Conservation (phyloP, 768 basidiomycete genomes). For the Mycena crocata region DNA sequence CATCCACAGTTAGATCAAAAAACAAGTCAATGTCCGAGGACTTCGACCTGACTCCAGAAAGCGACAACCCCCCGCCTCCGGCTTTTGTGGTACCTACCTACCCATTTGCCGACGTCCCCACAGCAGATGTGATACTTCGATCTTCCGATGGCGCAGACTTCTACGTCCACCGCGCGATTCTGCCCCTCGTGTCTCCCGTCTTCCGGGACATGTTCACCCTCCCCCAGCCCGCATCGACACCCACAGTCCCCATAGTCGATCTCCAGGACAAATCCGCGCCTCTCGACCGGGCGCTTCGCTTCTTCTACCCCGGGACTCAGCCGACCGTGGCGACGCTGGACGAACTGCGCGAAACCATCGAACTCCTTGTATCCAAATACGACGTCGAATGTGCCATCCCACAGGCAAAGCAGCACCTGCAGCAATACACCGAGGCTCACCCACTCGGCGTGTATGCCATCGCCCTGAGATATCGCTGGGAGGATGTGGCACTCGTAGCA, state of each 20-base stretch:
- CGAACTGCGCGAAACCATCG: neutral
- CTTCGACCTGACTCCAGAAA: no score
- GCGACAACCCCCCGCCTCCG: no score
- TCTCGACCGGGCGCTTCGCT: neutral
- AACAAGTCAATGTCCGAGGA: no score
- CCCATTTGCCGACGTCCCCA: no score
- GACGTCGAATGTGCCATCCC: neutral
- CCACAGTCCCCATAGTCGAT: neutral
- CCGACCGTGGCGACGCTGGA: neutral
- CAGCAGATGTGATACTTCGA: neutral
- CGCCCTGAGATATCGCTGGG: no score
- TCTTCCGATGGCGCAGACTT: neutral
- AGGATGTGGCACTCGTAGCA: no score
- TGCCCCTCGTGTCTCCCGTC: neutral
- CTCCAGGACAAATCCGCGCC: neutral
- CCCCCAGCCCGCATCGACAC: neutral
- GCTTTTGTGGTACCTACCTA: no score
- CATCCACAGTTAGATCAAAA: no score
- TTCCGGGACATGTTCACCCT: conserved; percentile 1
- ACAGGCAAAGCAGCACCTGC: no score
- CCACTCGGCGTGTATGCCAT: no score
- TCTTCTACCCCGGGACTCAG: neutral
- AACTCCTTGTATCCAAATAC: neutral
- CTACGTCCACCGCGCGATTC: neutral
- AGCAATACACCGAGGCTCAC: no score